Conservation (phyloP, 106 monocot species). For the Agapanthus africanus region DNA sequence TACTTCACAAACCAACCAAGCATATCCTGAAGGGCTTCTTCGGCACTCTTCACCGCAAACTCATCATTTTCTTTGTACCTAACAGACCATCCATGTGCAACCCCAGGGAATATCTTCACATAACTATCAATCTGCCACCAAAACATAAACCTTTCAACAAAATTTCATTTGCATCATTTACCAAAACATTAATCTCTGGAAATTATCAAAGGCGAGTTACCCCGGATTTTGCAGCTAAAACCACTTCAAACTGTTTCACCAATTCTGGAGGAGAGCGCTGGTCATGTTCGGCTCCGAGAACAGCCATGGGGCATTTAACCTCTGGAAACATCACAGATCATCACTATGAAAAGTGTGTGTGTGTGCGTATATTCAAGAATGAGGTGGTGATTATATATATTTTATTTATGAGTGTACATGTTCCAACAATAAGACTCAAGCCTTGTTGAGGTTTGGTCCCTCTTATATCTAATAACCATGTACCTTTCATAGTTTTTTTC, state of each 20-base stretch:
- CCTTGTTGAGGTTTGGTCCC: too few relatives aligned
- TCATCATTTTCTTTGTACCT: conserved; percentile 41
- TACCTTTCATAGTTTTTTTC: too few relatives aligned
- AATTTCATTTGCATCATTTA: not conserved
- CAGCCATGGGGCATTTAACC: conserved; percentile 32
- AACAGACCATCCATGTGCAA: conserved; percentile 57
- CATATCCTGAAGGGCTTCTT: conserved; percentile 56
- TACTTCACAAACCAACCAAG: conserved; percentile 53
- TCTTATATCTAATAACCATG: too few relatives aligned
- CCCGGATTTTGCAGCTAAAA: conserved; percentile 39
- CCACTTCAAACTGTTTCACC: conserved; percentile 52
- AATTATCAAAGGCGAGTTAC: conserved; percentile 10
- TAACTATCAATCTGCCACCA: conserved; percentile 23
- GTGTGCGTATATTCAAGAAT: not conserved
- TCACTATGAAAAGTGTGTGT: not conserved
- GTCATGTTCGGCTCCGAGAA: conserved; percentile 68
- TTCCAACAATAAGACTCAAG: too few relatives aligned
- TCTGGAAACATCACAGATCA: conserved; percentile 17
- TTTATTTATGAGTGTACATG: too few relatives aligned
- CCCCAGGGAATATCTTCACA: conserved; percentile 71
- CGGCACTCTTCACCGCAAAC: conserved; percentile 40
- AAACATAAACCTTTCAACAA: not conserved
- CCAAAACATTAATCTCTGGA: not conserved
- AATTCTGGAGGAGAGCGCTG: conserved; percentile 41
- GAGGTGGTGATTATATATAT: too few relatives aligned